phyloP scores from a whole-genome alignment of 202 grass and related monocot species.

The Digitaria exilis region DNA sequence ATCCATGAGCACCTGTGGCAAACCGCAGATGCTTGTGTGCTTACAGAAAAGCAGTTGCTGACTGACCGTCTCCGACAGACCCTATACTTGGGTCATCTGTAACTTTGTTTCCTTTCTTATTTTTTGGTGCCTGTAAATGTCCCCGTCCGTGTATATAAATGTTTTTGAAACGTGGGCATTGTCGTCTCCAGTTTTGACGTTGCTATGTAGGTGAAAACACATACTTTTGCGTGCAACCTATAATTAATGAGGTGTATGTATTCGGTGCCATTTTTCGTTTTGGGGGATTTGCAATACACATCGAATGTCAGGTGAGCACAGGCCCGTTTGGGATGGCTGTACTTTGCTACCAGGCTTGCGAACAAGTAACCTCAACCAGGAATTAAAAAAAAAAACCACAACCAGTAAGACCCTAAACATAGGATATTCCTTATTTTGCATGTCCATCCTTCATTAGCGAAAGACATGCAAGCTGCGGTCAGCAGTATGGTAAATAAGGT shows the following conservation, averaged over 20 bases:
- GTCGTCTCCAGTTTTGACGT: conserved; percentile 12
- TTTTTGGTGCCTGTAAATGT: conserved; percentile 7
- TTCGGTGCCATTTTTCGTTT: not conserved
- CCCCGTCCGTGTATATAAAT: conserved; percentile 51
- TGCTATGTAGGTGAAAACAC: conserved; percentile 1
- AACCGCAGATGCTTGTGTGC: conserved; percentile 25
- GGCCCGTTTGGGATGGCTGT: too few relatives aligned
- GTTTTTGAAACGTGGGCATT: conserved; percentile 41
- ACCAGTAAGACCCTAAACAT: not conserved
- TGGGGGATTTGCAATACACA: too few relatives aligned
- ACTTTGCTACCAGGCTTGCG: too few relatives aligned
- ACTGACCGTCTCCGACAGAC: conserved; percentile 23
- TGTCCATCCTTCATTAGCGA: too few relatives aligned
- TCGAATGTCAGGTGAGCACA: too few relatives aligned
- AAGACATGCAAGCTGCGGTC: too few relatives aligned
- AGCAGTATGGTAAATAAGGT: not conserved
- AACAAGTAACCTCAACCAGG: too few relatives aligned
- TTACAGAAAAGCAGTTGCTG: conserved; percentile 22
- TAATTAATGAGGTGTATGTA: conserved; percentile 23
- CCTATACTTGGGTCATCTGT: conserved; percentile 15
- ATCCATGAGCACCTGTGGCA: conserved; percentile 30
- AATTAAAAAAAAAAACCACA: too few relatives aligned
- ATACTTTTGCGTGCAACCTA: not conserved
- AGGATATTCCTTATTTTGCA: not conserved
- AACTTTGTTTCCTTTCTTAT: not conserved